Base-by-base conservation (phyloP, 129 eudicot species). In the Flaveria ramosissima region DNA sequence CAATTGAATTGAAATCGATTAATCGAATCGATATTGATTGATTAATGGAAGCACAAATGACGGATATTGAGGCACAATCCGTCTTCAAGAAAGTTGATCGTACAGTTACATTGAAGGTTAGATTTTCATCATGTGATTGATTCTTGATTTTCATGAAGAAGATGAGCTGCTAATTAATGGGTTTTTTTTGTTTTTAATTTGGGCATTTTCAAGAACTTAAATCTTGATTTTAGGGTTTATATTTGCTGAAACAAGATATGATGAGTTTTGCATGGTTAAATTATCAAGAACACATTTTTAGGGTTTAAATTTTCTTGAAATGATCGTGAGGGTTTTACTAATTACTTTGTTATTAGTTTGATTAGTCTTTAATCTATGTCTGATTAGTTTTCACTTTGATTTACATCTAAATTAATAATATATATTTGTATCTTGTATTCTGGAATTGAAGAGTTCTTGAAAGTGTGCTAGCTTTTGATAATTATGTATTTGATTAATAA, bases 41-140 rank as follows among this genome's bases (percentile, higher is more conserved):
- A 69, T 17, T 9, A 17, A 77, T 42, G 47, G 75, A 69, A 56
- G 1, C 67, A 24, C 82, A 73, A 56, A 82, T 82, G 86, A 75
- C 7, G 60, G 88, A 87, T 63, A 12, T 82, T 11, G 91, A 87
- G 80, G 82, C 85, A 51, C 7, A 72, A 42, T 60, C 83, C 36
- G 78, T 86, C n/a, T 78, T 81, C 80, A 72, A 71, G 32, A 83
- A 85, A 39, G 77, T 78, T 8, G 70, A 78, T 64, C 84, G 86
- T 10, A 80, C 86, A 19, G 84, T 89, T 24, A 27, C 76, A 9
- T 80, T 89, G 73, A 86, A 84, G 91, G 95, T 86, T 32, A 26
- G 27, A 12, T 53, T 41, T 77, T 77, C 30, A 80, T 15, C 19
- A 51, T 14, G 60, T 30, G 20, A 14, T 71, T 41, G 15, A 9